Base-by-base conservation (phyloP, 805 yeast species). In the Komagataella populi region DNA sequence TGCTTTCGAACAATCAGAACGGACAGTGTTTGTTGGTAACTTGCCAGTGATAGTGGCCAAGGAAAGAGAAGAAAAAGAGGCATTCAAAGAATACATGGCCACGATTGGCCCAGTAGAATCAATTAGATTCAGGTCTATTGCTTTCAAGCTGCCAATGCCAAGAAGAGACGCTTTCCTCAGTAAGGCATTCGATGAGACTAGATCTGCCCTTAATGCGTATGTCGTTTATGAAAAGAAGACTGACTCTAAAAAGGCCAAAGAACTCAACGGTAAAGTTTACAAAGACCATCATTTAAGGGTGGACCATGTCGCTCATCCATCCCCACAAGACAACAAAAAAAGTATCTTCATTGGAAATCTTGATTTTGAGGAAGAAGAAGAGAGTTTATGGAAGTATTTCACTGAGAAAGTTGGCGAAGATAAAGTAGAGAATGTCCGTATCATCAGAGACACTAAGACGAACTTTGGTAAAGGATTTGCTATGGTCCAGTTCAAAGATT, bases 401-500 rank as follows among this genome's bases (percentile, higher is more conserved):
- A 73, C 71, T 54, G 55, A 63, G 6, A 65, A 60, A 2, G 72
- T 81, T 55, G 87, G 87, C 23, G 69, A 71, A 44, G 68, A 68
- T 47, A 82, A 78, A 23, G 84, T 93, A 51, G 96, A 89, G 64
- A 83, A 85, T 55, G 96, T 93, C 36, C 79, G 99, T 65, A 77
- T 93, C 48, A 78, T 93, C 39, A 80, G 99, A 63, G 99, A 93
- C 64, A 70, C 95, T 16, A 87, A 87, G 69, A 91, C 97, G 20
- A 91, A 93, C 60, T 73, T 91, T 53, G 99, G 99, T 56, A 93
- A 93, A 69, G 99, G 99, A 5, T 90, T 93, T 70, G 99, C 96
- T 5, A 87, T 90, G 63, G 89, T 93, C 43, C 98, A 91, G 66
- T 93, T 90, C 70, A 77, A 73, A 54, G 91, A 86, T 60, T 58